Conservation (phyloP, 2,329 filamentous ascomycete genomes). For the Neopestalotiopsis sp. region DNA sequence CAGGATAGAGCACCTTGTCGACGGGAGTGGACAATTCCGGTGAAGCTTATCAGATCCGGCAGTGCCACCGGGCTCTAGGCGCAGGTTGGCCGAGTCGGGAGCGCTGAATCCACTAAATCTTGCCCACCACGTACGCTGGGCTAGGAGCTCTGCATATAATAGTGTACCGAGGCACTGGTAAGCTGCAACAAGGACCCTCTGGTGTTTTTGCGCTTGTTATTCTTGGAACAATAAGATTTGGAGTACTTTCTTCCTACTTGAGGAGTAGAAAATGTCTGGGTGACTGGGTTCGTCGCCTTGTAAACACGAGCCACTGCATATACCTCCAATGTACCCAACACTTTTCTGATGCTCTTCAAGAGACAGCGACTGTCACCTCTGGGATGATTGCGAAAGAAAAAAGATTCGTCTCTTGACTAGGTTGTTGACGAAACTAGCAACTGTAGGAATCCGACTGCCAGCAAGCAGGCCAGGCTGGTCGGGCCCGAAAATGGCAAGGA, state of each 20-base stretch:
- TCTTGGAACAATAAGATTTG: background rate
- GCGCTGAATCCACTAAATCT: background rate
- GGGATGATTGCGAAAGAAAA: background rate
- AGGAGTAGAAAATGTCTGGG: too few species aligned
- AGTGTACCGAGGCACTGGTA: background rate
- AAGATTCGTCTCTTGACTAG: background rate
- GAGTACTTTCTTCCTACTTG: background rate
- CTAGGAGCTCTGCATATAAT: background rate
- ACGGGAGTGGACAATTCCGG: background rate
- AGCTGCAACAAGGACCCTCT: background rate
- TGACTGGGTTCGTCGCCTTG: too few species aligned
- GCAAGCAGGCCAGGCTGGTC: background rate
- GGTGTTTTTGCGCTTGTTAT: too few species aligned
- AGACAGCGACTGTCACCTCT: background rate
- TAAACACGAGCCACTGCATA: too few species aligned
- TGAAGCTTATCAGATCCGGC: background rate
- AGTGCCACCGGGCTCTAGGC: background rate
- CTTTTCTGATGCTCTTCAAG: too few species aligned
- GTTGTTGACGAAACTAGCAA: background rate
- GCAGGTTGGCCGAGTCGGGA: background rate
- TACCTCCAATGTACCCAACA: too few species aligned
- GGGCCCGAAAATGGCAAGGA: background rate
- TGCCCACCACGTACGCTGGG: background rate
- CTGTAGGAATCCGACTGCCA: background rate
- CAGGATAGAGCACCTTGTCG: background rate